Base-by-base conservation (phyloP, 2,329 filamentous ascomycete genomes). In the Fusarium sp. region DNA sequence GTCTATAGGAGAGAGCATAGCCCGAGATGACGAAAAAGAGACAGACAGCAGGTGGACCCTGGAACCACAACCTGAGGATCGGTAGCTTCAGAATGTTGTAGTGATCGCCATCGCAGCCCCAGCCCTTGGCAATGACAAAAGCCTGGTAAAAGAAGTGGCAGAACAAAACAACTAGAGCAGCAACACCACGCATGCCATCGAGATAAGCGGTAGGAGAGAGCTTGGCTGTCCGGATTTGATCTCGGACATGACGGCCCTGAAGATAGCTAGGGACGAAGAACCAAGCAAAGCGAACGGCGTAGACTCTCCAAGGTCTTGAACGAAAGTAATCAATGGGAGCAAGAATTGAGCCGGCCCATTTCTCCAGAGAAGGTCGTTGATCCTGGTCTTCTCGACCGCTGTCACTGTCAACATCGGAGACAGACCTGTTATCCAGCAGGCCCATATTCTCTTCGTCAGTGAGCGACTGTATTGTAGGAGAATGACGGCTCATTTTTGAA, bases 1-100 rank as follows among this genome's bases (percentile, higher is more conserved):
- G 80, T 41, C 78, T 78, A 51, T 86, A 79, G 27, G 80, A 82
- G 11, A 88, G 76, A 3, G 84, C 86, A 71, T 86, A 88, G 17
- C 85, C 85, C 1, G 83, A 85, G 39, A 87, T 83, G 66, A 87
- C 80, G 68, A 87, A 88, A 76, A 88, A 88, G 62, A 86, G 73
- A 71, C 80, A 83, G 35, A 87, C 84, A 65, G 83, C 84, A 0
- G 83, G 79, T 4, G 82, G 82, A 1, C 83, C 84, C 47, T 81
- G 80, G 68, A 81, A 86, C 54, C 82, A 76, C 4, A 86, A 74
- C 13, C 84, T 77, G 15, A 86, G 50, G 57, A 86, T 78, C 8
- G 84, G 84, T 2, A 86, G 76, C 66, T 82, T 80, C 61, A 84
- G 75, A 42, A 82, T 54, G 51, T 80, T 67, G 66, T 78, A 77